Evolutionary conservation across 108 stramenopile genomes (phyloP), one percentile per base, ranked within the genome.

Genomic region (Cyclotella cryptica): DNA sequence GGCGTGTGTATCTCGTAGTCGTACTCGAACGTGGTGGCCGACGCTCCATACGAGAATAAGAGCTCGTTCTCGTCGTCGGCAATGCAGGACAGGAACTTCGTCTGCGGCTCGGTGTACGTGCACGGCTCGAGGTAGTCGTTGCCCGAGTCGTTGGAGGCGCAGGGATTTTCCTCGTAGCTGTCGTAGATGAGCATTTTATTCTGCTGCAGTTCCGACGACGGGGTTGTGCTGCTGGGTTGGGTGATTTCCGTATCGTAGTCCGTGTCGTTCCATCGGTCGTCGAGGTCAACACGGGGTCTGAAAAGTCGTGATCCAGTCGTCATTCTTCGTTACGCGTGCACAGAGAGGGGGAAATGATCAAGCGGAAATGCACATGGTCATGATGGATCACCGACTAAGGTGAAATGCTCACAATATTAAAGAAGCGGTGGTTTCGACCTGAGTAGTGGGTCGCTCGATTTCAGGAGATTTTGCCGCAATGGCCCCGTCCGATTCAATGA

Each of bases 1-100:
- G 62, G 29, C 27, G 66, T 66, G 46, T 66, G 66, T 43, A 66
- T 66, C 30, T 66, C 66, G 27, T 66, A 66, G 24, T 66, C 66
- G 42, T 46, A 66, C 27, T 66, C 66, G 3, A 47, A 47, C 4
- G 42, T 43, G 26, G 27, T 66, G 21, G 21, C 41, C 21, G 66
- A 10, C 24, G 66, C 44, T 5, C 14, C 66, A 1, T n/a, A 18
- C 21, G 18, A 18, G 66, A 17, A 13, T 10, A 66, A 15, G 6
- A 66, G 66, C 10, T 66, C 46, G 21, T 45, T 29, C 6, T 27
- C 66, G 30, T 66, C 6, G 12, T 10, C 9, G 5, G 66, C 66
- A 28, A 26, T 22, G 66, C 44, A 66, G 46, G 44, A 66, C 44
- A 46, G 11, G 46, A 66, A 66, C 39, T n/a, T 21, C 2, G 45